These are phyloP conservation scores for Trichoderma asperelloides DNA, from an alignment of 495 filamentous ascomycete genomes.

Conservation along the genomic window DNA sequence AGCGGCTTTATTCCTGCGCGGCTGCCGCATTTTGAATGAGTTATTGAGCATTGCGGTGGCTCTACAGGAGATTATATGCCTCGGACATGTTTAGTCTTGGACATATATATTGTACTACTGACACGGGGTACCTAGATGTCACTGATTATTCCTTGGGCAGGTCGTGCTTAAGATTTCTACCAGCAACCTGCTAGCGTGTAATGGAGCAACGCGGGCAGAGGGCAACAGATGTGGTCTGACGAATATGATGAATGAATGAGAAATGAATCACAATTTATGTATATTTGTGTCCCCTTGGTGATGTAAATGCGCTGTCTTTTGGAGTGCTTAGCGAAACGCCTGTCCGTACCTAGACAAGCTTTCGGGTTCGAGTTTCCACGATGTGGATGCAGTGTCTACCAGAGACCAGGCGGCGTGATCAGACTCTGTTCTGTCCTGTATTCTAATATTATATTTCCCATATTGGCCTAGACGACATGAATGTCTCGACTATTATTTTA, in stretches of 20 bases:
- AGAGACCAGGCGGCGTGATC: no score
- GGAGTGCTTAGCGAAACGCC: no score
- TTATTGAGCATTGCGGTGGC: neutral
- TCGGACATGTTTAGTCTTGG: neutral
- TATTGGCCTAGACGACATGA: no score
- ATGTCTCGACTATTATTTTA: no score
- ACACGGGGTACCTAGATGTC: neutral
- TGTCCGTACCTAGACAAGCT: no score
- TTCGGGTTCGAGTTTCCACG: no score
- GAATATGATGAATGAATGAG: neutral
- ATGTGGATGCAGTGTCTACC: no score
- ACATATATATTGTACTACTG: neutral
- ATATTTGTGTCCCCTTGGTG: neutral
- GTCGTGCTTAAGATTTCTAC: neutral
- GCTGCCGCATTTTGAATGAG: slow-evolving; percentile 25
- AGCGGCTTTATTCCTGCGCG: slow-evolving; percentile 24
- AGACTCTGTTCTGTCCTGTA: no score
- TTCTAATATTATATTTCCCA: no score
- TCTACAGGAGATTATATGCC: neutral
- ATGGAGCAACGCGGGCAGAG: neutral
- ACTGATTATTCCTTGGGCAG: neutral
- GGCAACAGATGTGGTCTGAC: neutral
- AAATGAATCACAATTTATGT: neutral
- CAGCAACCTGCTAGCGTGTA: neutral
- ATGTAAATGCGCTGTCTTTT: neutral